Evolutionary conservation across 1,139 yeast species (phyloP), one percentile per base, ranked within the genome.

Genomic region (Pneumocystis sp.): DNA sequence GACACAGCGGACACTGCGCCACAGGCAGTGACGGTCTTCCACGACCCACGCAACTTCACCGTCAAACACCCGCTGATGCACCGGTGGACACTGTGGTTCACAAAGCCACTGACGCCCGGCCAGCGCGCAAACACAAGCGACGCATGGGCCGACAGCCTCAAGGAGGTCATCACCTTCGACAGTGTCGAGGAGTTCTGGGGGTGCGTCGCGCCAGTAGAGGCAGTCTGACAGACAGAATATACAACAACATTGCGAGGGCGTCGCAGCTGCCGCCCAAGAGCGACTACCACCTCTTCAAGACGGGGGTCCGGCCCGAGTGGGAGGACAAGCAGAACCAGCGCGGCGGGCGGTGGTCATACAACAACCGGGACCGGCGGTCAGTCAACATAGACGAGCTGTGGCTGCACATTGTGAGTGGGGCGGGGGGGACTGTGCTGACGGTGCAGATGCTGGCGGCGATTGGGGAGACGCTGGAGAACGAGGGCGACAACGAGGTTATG

Each of bases 131-230:
- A 25, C 29, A 42, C 45, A 2, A 85, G 90, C 74, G 66, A 64
- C 19, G 67, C 65, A 8, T 93, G 98, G 98, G 85, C 89, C 68
- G 96, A 90, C 74, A 82, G 90, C 71, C 82, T 93, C 74, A 91
- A 91, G 79, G 96, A 96, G 67, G 96, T 93, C 65, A 95, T 91
- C 72, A 85, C 96, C 44, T 89, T 93, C 72, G 82, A 86, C 64
- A 85, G 96, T 39, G 97, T 93, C 63, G 99, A 93, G 79, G 97
- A 93, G 77, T 93, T 93, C 80, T 93, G 99, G 99, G 99, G 98
- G 63, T 65, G 19, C 21, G 35, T n/a, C 19, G 6, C 3, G 21
- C 19, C 15, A 15, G 17, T n/a, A 29, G 39, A n/a, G 8, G 15
- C 12, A 19, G 15, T 25, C n/a, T 6, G 57, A 8, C 31, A 40